These are phyloP conservation scores for Ampelocalamus luodianensis DNA, from an alignment of 176 grass and related monocot species.

Conservation along the genomic window DNA sequence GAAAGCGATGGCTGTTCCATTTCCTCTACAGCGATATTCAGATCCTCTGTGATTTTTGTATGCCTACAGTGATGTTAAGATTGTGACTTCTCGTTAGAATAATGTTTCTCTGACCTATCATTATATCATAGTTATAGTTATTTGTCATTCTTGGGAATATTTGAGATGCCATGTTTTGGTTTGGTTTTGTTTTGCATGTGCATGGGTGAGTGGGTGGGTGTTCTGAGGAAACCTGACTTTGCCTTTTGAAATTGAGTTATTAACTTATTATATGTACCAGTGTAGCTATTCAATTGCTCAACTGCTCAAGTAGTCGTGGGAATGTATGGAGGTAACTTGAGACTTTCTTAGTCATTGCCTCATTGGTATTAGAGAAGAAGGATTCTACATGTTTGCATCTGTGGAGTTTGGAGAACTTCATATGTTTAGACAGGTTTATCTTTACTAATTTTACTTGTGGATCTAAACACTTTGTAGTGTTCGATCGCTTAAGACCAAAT, in stretches of 20 bases:
- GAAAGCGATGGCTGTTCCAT: neutral
- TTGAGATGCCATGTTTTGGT: neutral
- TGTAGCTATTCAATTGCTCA: neutral
- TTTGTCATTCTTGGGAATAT: neutral
- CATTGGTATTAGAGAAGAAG: neutral
- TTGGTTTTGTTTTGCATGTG: constrained; percentile 11
- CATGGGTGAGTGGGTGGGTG: neutral
- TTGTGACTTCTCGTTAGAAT: neutral
- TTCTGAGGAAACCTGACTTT: constrained; percentile 14
- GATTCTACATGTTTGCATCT: neutral
- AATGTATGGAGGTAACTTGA: neutral
- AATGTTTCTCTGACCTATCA: neutral
- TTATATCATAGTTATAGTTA: neutral
- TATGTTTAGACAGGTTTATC: neutral
- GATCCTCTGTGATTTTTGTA: neutral
- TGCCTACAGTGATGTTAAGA: neutral
- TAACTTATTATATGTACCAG: constrained; percentile 15
- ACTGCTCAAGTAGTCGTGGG: neutral
- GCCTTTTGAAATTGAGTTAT: constrained; percentile 5
- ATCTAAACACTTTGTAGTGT: neutral
- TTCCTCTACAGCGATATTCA: neutral
- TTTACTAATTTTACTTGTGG: constrained; percentile 25
- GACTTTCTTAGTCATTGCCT: neutral
- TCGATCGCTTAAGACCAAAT: neutral
- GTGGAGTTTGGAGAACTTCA: neutral